These are phyloP conservation scores for Margaritispora aquatica DNA, from an alignment of 495 filamentous ascomycete genomes.

Conservation along the genomic window DNA sequence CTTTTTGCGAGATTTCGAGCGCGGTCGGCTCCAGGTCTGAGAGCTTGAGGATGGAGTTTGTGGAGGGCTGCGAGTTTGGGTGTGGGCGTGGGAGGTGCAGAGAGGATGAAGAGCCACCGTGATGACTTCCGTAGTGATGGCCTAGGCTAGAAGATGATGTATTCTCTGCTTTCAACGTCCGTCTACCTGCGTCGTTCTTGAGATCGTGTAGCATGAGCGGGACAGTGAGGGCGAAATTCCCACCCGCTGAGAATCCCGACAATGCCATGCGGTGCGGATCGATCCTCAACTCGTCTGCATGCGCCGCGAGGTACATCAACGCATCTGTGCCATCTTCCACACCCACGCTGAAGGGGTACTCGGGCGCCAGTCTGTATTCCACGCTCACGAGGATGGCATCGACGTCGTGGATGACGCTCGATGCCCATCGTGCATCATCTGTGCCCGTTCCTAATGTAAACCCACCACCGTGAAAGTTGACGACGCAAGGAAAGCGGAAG, in stretches of 20 bases:
- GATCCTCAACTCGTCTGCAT: constrained; percentile 48
- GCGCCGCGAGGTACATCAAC: constrained; percentile 54
- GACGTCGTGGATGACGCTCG: constrained; percentile 30
- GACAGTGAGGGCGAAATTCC: constrained; percentile 77
- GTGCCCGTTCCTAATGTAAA: constrained; percentile 67
- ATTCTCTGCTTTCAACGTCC: constrained; percentile 2
- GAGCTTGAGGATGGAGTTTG: constrained; percentile 12
- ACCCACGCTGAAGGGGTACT: constrained; percentile 69
- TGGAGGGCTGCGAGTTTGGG: not conserved
- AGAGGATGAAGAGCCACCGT: too few relatives aligned
- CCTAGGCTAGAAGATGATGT: constrained; percentile 11
- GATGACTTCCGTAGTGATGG: constrained; percentile 9
- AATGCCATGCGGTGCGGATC: constrained; percentile 61
- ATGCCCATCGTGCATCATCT: constrained; percentile 68
- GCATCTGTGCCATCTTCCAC: constrained; percentile 73
- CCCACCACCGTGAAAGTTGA: constrained; percentile 76
- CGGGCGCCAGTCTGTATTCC: constrained; percentile 72
- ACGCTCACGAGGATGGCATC: constrained; percentile 59
- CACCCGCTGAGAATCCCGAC: constrained; percentile 83
- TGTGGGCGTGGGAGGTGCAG: constrained; percentile 9
- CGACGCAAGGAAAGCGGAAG: constrained; percentile 48
- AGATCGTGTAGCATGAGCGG: constrained; percentile 55
- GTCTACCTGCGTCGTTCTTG: constrained; percentile 26
- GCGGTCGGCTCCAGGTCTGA: constrained; percentile 31
- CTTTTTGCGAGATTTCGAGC: constrained; percentile 30